phyloP scores from a whole-genome alignment of 306 rosid genomes.

The Casuarina cunninghamiana region DNA sequence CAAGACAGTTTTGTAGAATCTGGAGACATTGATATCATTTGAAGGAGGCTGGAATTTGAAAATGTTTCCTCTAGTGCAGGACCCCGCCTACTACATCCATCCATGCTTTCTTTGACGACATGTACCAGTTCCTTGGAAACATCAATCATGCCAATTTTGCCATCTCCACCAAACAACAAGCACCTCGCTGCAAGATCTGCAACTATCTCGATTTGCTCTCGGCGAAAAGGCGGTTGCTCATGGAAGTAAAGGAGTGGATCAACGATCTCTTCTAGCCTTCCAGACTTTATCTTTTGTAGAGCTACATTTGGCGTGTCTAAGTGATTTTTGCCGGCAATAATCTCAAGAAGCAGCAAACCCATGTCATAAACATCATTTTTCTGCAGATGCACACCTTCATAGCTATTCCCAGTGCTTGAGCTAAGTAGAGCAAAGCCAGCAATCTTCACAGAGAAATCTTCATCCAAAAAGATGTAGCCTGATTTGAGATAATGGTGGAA shows the following conservation, averaged over 20 bases:
- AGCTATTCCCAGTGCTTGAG: constrained; percentile 31
- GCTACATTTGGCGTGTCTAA: constrained; percentile 57
- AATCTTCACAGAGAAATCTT: constrained; percentile 59
- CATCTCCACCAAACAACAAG: constrained; percentile 74
- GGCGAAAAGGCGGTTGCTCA: constrained; percentile 52
- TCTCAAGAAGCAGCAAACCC: constrained; percentile 77
- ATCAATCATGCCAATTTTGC: constrained; percentile 77
- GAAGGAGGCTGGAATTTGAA: constrained; percentile 95
- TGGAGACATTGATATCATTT: constrained; percentile 99
- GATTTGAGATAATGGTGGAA: constrained; percentile 73
- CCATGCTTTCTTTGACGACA: constrained; percentile 49
- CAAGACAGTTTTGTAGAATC: constrained; percentile 74
- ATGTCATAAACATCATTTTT: constrained; percentile 77
- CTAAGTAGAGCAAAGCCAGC: constrained; percentile 63
- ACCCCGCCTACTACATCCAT: constrained; percentile 51
- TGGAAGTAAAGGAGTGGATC: constrained; percentile 76
- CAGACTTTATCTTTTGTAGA: constrained; percentile 63
- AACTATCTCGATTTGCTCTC: constrained; percentile 70
- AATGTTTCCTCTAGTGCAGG: constrained; percentile 80
- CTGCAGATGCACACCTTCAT: constrained; percentile 28
- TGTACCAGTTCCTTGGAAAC: constrained; percentile 65
- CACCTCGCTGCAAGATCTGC: constrained; percentile 97
- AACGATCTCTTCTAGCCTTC: constrained; percentile 76
- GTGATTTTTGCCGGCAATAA: constrained; percentile 69
- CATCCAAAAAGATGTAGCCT: constrained; percentile 59